Evolutionary conservation across 345 rosid species (phyloP).

Genomic region (Camelina hispida): DNA sequence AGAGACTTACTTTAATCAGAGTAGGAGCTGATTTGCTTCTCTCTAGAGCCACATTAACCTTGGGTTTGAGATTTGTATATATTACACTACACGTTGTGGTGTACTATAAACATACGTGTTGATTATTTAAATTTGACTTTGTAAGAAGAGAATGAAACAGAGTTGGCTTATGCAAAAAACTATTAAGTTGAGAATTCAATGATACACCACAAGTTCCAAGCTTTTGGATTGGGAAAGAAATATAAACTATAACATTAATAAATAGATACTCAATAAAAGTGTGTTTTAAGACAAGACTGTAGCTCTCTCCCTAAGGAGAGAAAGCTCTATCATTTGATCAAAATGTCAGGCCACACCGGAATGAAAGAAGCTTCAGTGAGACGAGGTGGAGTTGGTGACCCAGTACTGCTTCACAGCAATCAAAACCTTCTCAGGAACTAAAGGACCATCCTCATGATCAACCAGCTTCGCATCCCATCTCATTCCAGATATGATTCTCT

Average conservation of each 20-base stretch:
- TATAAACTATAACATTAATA: constrained; percentile 35
- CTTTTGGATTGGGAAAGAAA: constrained; percentile 32
- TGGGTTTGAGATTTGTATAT: constrained; percentile 9
- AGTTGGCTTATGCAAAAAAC: constrained; percentile 13
- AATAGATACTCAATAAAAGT: constrained; percentile 22
- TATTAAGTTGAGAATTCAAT: constrained; percentile 30
- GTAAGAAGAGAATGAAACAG: background rate
- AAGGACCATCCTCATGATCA: constrained; percentile 99
- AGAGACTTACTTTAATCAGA: background rate
- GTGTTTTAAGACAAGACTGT: constrained; percentile 24
- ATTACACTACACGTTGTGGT: background rate
- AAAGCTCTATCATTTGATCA: constrained; percentile 43
- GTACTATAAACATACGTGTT: background rate
- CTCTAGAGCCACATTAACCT: background rate
- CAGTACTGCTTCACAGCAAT: constrained; percentile 97
- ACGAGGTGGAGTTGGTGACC: constrained; percentile 81
- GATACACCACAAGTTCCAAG: constrained; percentile 36
- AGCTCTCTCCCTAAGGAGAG: constrained; percentile 40
- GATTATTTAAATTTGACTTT: background rate
- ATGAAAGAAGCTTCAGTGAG: constrained; percentile 42
- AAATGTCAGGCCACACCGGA: constrained; percentile 38
- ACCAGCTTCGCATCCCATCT: constrained; percentile 95
- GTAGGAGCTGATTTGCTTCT: background rate
- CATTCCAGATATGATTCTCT: constrained; percentile 81
- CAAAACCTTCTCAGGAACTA: constrained; percentile 86